Evolutionary conservation across 1,284 basidiomycete species (phyloP), one percentile per base, ranked within the genome.

Genomic region (Phlebopus sp.): DNA sequence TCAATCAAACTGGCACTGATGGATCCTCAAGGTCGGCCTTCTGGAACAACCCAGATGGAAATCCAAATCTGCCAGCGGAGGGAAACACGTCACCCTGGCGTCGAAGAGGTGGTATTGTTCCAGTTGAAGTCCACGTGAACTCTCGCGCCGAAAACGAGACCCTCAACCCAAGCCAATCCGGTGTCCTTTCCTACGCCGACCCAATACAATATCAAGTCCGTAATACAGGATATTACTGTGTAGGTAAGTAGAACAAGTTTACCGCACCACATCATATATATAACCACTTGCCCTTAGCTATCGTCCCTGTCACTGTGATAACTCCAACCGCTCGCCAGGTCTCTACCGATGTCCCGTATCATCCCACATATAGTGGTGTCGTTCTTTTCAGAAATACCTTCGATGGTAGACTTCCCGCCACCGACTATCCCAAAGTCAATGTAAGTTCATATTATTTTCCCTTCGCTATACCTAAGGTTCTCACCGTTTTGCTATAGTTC

Each of bases 371-470:
- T 69, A 74, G 75, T 7, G 96, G 93, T 23, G 70, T 77, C 23
- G 87, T 98, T 37, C 72, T 87, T 38, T 99, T 98, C 76, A 79
- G 80, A 58, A 98, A 97, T 68, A 83, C 77, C 2, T 98, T 98
- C 65, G 72, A 88, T 32, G 96, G 96, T 31, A 82, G 91, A 65
- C 76, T 99, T 15, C 82, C 96, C 3, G 94, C 95, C 3, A 81
- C 90, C 2, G 96, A 99, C 66, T 97, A 97, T 66, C 96, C 96
- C n/a, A 99, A 99, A 81, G 90, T 98, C 60, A 86, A 82, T 53
- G 92, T 96, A 66, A 63, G 89, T 73, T 44, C 27, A 21, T 45
- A 11, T 10, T 14, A 7, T 36, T 46, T n/a, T 32, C 31, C 32
- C 42, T 41, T 18, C 25, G 47, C 51, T 32, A 23, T 39, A 15